Base-by-base conservation (phyloP, 768 basidiomycete species). In the Suillus decipiens region DNA sequence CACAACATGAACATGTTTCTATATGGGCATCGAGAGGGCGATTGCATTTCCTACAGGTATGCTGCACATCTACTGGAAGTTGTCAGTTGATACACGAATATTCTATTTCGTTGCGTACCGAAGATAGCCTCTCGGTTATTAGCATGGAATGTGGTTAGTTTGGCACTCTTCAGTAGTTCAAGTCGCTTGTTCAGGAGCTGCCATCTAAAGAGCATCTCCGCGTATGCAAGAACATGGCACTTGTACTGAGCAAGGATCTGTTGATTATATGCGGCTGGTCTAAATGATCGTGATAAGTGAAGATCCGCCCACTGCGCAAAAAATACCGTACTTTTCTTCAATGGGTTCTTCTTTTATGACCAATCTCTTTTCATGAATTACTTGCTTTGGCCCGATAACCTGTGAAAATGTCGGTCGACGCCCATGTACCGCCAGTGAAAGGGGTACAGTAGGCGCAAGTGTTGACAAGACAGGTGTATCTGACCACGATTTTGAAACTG, bases 171-270 rank as follows among this genome's bases (percentile, higher is more conserved):
- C 62, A 94, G 75, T 1, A 95, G 80, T 66, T 93, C 91, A 19
- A 88, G 75, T 3, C 93, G 84, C 71, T 92, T 90, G 45, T 86
- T 80, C 67, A 84, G 77, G 59, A 93, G 72, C 65, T 85, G 77
- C 94, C 93, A 95, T 50, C 87, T 77, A 66, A 86, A 85, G 28
- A 95, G 77, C 65, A 89, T 76, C 61, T 95, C 91, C 7, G 90
- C 89, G 70, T 95, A 95, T 1, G 81, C 79, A 48, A 86, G 75
- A 24, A 94, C 79, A 72, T 95, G 91, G 9, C 71, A 75, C 24
- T 79, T 70, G 41, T 82, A 65, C 61, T 81, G 83, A 22, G 78
- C 74, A 24, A 85, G 78, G 59, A 84, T 69, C 10, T 75, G 68
- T 3, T 71, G 66, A 37, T 80, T 71, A 51, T 84, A 79, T 28